Evolutionary conservation across 1,284 basidiomycete species (phyloP).

Genomic region (Naganishia albida): DNA sequence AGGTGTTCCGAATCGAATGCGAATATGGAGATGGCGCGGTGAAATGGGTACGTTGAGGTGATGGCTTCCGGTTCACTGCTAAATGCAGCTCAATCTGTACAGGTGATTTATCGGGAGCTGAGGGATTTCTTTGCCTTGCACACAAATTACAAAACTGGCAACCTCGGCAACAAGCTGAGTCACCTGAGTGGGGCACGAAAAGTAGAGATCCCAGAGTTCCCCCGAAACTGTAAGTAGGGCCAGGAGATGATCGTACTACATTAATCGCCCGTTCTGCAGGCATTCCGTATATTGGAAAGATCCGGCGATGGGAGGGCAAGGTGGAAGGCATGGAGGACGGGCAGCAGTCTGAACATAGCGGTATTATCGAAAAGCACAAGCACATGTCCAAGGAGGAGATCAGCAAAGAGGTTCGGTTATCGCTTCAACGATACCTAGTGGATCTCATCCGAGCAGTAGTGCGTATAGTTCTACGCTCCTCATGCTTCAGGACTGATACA

Average conservation of each 20-base stretch:
- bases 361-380: constrained; percentile 56
- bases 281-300: constrained; percentile 78
- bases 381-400: constrained; percentile 64
- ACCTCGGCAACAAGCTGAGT: constrained; percentile 58
- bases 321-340: constrained; percentile 5
- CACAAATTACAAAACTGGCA: constrained; percentile 85
- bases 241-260: not conserved
- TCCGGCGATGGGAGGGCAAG: constrained; percentile 31
- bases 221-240: constrained; percentile 63
- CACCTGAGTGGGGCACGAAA: constrained; percentile 63
- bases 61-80: not conserved
- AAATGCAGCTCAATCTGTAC: not conserved
- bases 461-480: constrained; percentile 47
- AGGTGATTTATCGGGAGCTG: constrained; percentile 88
- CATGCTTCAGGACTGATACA: too few species aligned
- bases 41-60: constrained; percentile 66
- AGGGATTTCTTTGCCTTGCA: constrained; percentile 91
- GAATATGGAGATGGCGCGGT: constrained; percentile 94
- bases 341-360: constrained; percentile 31
- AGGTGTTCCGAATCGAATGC: constrained; percentile 62
- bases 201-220: constrained; percentile 88
- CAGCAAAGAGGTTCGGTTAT: constrained; percentile 77
- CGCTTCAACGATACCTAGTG: constrained; percentile 85
- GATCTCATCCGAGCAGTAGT: constrained; percentile 86
- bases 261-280: constrained; percentile 55